Evolutionary conservation across 257 asterid genomes (phyloP), one percentile per base, ranked within the genome.

Genomic region (Scutellaria galericulata): DNA sequence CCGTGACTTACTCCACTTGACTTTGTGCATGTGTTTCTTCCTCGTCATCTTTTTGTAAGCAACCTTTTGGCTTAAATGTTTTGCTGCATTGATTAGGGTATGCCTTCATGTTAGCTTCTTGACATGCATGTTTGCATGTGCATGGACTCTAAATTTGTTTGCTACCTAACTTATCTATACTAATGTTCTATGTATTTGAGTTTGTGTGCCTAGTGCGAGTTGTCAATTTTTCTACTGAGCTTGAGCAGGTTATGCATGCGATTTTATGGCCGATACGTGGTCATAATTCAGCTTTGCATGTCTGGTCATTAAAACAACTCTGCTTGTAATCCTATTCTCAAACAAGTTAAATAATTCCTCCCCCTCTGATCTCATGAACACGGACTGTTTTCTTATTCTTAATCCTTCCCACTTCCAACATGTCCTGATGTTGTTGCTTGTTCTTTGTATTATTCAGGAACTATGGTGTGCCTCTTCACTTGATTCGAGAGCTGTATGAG

Each of bases 1-100:
- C 50, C 85, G 88, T 31, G 98, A 93, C 85, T 82, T 93, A 75
- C 86, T 93, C 74, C 97, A 90, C 80, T 85, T 93, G 88, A 87
- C 97, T 70, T 69, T 89, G 85, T 93, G 91, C 88, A 85, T 93
- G 80, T 90, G 97, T 82, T 93, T 93, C 92, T 93, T 93, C 82
- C 84, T 93, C 58, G 87, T 86, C 82, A 89, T 93, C 72, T 93
- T 90, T 66, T 80, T 87, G 98, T 93, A 80, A 93, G 98, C 74
- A 50, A 44, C 82, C 47, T 66, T 5, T 56, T 40, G 58, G 50
- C 74, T 62, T 39, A 27, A 42, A 14, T 52, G 37, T 12, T 46
- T 52, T 31, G 18, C 48, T 55, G 51, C 63, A 42, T 45, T 40
- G 15, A 50, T 48, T 64, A 27, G 52, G 62, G 56, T 37, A 7